Evolutionary conservation across 805 yeast genomes (phyloP).

Genomic region (Candida patagonica): DNA sequence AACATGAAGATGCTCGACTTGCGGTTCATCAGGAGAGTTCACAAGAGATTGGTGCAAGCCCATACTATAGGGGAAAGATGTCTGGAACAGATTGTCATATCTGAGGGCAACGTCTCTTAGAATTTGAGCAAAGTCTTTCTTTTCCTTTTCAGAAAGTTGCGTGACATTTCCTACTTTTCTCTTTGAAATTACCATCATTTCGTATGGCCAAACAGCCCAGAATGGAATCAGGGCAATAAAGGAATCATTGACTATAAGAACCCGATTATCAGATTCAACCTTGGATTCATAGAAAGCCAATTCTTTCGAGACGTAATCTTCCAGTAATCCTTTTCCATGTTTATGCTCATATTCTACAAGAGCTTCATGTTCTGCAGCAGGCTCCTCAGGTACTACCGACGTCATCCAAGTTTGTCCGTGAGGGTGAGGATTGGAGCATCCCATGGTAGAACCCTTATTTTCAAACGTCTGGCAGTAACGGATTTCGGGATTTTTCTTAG

Average conservation of each 20-base stretch:
- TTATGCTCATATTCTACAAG: slow-evolving; percentile 38
- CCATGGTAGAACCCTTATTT: slow-evolving; percentile 73
- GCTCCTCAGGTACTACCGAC: slow-evolving; percentile 57
- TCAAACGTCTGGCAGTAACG: slow-evolving; percentile 62
- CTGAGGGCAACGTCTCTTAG: slow-evolving; percentile 46
- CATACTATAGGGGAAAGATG: slow-evolving; percentile 73
- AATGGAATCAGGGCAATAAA: slow-evolving; percentile 65
- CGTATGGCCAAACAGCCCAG: slow-evolving; percentile 83
- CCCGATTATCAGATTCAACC: slow-evolving; percentile 31
- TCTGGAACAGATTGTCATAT: slow-evolving; percentile 61
- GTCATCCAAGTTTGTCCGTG: slow-evolving; percentile 79
- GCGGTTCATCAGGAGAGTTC: slow-evolving; percentile 24
- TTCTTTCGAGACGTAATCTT: slow-evolving; percentile 54
- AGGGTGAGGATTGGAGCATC: slow-evolving; percentile 75
- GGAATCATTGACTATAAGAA: slow-evolving; percentile 51
- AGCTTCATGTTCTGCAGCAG: slow-evolving; percentile 44
- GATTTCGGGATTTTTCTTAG: slow-evolving; percentile 36
- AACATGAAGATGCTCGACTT: slow-evolving; percentile 51
- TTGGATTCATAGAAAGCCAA: slow-evolving; percentile 29
- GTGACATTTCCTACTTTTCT: slow-evolving; percentile 41
- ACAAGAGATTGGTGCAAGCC: slow-evolving; percentile 72
- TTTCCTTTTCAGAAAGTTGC: slow-evolving; percentile 39
- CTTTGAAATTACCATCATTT: slow-evolving; percentile 54
- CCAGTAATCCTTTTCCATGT: slow-evolving; percentile 43
- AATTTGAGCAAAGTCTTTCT: slow-evolving; percentile 46